A percentile compares a stretch with the other conserved stretches of the same genome.
These are phyloP conservation scores for Drechslerella dactyloides DNA, from an alignment of 2,329 filamentous ascomycete species.

Conservation along the genomic window DNA sequence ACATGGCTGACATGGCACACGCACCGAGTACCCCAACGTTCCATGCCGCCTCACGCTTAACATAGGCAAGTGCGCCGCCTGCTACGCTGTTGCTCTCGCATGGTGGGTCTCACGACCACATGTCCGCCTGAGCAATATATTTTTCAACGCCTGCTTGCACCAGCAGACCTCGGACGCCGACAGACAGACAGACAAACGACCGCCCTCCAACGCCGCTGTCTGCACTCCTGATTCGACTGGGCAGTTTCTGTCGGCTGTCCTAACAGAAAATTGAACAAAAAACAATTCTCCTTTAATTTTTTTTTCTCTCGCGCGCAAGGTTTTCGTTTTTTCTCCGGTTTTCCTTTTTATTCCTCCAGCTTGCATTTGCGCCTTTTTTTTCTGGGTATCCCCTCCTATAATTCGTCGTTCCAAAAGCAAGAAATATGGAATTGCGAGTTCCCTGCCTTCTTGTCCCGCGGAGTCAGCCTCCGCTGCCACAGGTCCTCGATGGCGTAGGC, in stretches of 20 bases:
- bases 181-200: neutral
- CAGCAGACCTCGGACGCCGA: constrained; percentile 30
- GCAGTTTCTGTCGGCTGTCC: constrained; percentile 20
- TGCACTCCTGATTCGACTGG: constrained; percentile 51
- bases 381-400: constrained; percentile 9
- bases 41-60: constrained; percentile 3
- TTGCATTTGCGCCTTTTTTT: constrained; percentile 7
- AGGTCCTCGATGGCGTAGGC: constrained; percentile 3
- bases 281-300: constrained; percentile 30
- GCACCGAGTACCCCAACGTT: neutral
- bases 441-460: constrained; percentile 30
- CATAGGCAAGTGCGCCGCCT: neutral
- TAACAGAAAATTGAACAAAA: constrained; percentile 6
- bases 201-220: constrained; percentile 34
- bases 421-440: constrained; percentile 44
- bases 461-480: constrained; percentile 23
- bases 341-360: constrained; percentile 19
- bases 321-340: constrained; percentile 16
- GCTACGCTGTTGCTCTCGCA: constrained; percentile 20
- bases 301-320: constrained; percentile 21
- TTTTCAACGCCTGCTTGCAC: constrained; percentile 23
- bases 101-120: constrained; percentile 51
- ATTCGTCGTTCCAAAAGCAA: constrained; percentile 9
- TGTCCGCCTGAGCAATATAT: constrained; percentile 50
- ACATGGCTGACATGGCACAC: constrained; percentile 33